Percentiles rank a stretch among this genome's conserved stretches.
Evolutionary conservation across 1,139 yeast species (phyloP).

Genomic region (Nakaseomyces nivariensis): DNA sequence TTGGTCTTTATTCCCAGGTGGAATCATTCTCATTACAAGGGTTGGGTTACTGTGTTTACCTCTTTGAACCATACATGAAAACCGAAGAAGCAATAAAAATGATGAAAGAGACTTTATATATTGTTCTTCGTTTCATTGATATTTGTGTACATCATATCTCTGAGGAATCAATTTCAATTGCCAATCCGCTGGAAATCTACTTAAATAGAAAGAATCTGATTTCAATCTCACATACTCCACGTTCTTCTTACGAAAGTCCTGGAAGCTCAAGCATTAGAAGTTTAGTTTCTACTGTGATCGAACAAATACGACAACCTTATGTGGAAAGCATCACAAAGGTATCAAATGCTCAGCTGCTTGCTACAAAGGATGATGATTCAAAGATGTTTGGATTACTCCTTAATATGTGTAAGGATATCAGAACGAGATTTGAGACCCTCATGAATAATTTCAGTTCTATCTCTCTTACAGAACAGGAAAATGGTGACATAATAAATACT

Average conservation of each 20-base stretch:
- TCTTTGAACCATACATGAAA: slow-evolving; percentile 10
- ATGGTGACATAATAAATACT: background rate
- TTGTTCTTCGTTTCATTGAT: slow-evolving; percentile 26
- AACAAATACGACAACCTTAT: slow-evolving; percentile 21
- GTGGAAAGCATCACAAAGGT: slow-evolving; percentile 14
- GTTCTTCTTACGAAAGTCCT: slow-evolving; percentile 9
- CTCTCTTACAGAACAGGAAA: background rate
- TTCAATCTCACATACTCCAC: slow-evolving; percentile 7
- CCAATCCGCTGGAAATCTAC: slow-evolving; percentile 21
- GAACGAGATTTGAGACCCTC: slow-evolving; percentile 12
- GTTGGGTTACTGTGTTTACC: slow-evolving; percentile 16
- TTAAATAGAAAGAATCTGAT: slow-evolving; percentile 11
- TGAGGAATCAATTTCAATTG: slow-evolving; percentile 17
- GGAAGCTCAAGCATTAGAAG: slow-evolving; percentile 11
- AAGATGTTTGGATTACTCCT: slow-evolving; percentile 17
- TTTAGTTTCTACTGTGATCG: slow-evolving; percentile 12
- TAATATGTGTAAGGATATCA: slow-evolving; percentile 15
- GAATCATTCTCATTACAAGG: slow-evolving; percentile 24
- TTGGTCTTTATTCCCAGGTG: slow-evolving; percentile 25
- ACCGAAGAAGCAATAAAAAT: slow-evolving; percentile 7
- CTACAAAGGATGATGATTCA: slow-evolving; percentile 15
- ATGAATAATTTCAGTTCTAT: slow-evolving; percentile 10
- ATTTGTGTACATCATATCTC: slow-evolving; percentile 20
- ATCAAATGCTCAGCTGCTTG: slow-evolving; percentile 9
- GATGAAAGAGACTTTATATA: slow-evolving; percentile 24